Evolutionary conservation across 768 basidiomycete genomes (phyloP).

Genomic region (Sutorius australiensis): DNA sequence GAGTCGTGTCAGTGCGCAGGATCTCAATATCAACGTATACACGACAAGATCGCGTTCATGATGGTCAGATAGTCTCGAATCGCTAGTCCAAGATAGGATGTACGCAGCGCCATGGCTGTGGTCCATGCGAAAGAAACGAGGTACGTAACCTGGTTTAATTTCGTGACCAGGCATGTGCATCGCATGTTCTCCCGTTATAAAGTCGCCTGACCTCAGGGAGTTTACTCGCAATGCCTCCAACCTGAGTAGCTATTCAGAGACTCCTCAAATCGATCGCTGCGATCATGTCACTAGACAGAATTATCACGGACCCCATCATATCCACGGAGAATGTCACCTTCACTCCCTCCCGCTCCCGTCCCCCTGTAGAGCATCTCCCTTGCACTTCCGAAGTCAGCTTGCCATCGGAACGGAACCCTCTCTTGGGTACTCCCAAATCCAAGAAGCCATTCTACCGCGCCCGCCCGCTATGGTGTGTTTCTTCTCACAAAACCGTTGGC

Average conservation of each 20-base stretch:
- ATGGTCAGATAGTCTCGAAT: neutral
- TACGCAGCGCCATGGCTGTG: neutral
- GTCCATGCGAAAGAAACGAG: conserved; percentile 7
- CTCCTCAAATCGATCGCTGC: neutral
- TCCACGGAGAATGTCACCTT: conserved; percentile 32
- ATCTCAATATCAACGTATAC: too few relatives aligned
- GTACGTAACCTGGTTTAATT: conserved; percentile 21
- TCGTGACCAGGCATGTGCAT: conserved; percentile 9
- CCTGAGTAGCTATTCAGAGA: neutral
- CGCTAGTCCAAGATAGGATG: neutral
- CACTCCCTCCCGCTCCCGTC: conserved; percentile 19
- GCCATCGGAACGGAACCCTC: conserved; percentile 33
- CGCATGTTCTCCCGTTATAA: conserved; percentile 25
- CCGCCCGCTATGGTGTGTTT: conserved; percentile 43
- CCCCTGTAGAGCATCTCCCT: conserved; percentile 20
- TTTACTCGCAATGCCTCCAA: conserved; percentile 9
- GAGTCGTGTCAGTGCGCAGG: neutral
- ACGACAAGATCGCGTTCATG: neutral
- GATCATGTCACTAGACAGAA: conserved; percentile 29
- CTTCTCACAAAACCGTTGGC: neutral
- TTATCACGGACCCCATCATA: conserved; percentile 32
- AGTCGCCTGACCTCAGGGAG: conserved; percentile 5
- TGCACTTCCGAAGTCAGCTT: conserved; percentile 3
- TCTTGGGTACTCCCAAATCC: conserved; percentile 23
- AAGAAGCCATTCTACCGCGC: conserved; percentile 51